These are phyloP conservation scores for Arxiozyma bovina DNA, from an alignment of 1,139 yeast species.

Conservation along the genomic window DNA sequence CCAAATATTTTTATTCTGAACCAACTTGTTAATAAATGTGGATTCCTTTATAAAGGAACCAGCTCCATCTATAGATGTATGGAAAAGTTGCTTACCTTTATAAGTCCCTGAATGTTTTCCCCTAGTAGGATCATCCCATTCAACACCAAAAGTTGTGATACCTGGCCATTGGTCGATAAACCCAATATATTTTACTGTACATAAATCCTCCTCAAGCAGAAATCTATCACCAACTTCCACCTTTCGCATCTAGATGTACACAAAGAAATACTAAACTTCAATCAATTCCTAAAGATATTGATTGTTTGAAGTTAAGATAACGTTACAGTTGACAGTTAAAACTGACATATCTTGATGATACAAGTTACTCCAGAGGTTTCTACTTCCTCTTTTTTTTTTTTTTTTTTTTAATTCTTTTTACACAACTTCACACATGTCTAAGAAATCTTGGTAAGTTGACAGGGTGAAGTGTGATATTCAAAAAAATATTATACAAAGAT, in stretches of 20 bases:
- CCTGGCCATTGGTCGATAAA: slow-evolving; percentile 52
- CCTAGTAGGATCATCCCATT: slow-evolving; percentile 60
- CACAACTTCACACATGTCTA: not conserved
- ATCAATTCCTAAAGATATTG: not conserved
- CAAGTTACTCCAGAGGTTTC: too few species aligned
- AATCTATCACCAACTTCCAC: slow-evolving; percentile 38
- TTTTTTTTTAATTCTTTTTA: too few species aligned
- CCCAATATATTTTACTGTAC: slow-evolving; percentile 62
- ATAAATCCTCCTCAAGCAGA: slow-evolving; percentile 41
- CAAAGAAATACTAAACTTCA: not conserved
- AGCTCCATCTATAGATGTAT: slow-evolving; percentile 29
- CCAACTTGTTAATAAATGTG: slow-evolving; percentile 28
- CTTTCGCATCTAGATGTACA: not conserved
- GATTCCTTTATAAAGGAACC: slow-evolving; percentile 63
- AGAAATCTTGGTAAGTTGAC: not conserved
- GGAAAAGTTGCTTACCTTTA: slow-evolving; percentile 41
- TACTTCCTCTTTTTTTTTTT: too few species aligned
- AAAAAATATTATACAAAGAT: not conserved
- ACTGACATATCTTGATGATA: not conserved
- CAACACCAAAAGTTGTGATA: slow-evolving; percentile 58
- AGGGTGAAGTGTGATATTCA: not conserved
- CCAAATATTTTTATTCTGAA: slow-evolving; percentile 32
- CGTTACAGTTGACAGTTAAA: not conserved
- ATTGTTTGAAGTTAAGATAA: not conserved
- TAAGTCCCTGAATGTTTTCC: slow-evolving; percentile 54